phyloP scores from a whole-genome alignment of 805 yeast genomes.

The Candida wancherniae region DNA sequence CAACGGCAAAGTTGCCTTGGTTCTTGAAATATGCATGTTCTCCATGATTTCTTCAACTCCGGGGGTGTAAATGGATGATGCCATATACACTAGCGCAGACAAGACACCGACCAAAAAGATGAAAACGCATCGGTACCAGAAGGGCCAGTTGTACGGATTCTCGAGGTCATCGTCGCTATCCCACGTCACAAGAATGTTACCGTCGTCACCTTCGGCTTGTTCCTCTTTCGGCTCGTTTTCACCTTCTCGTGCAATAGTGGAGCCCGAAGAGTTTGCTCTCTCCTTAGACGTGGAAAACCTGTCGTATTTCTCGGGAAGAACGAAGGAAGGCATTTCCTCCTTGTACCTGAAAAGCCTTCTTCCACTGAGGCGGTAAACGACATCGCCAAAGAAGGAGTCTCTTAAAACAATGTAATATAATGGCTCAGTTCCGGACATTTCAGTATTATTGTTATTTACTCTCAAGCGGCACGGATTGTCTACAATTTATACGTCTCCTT shows the following conservation, averaged over 20 bases:
- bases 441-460: no score
- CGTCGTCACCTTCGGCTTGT: not conserved
- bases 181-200: constrained; percentile 22
- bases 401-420: no score
- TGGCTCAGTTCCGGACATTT: no score
- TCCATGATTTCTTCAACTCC: constrained; percentile 41
- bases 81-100: constrained; percentile 49
- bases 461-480: no score
- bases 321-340: constrained; percentile 28
- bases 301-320: constrained; percentile 29
- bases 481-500: no score
- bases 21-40: constrained; percentile 40
- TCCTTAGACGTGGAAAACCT: not conserved
- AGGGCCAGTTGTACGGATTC: constrained; percentile 56
- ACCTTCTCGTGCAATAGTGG: no score
- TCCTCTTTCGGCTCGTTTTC: no score
- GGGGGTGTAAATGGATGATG: constrained; percentile 53
- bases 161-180: constrained; percentile 48
- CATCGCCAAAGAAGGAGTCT: constrained; percentile 28
- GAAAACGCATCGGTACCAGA: constrained; percentile 32
- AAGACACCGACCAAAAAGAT: constrained; percentile 38
- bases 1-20: constrained; percentile 46
- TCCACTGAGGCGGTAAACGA: constrained; percentile 23
- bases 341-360: constrained; percentile 18
- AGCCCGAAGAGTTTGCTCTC: no score